A percentile compares a stretch with the other conserved stretches of the same genome.
Conservation (phyloP, 371 early-diverging fungal genomes). For the Lichtheimia corymbifera region DNA sequence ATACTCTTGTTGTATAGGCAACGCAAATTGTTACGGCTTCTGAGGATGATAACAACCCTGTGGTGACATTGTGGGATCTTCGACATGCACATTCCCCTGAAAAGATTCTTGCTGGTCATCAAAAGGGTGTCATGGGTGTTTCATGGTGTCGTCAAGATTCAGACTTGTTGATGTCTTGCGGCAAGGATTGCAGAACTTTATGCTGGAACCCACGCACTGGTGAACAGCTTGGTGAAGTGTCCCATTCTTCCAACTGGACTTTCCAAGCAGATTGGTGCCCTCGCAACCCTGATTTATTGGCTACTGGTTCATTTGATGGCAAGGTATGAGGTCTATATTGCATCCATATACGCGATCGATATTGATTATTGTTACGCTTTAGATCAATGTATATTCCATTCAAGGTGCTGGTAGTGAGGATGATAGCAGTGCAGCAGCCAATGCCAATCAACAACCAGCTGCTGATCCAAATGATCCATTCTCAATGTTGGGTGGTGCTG, state of each 20-base stretch:
- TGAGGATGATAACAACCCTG: constrained; percentile 88
- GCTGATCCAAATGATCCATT: constrained; percentile 73
- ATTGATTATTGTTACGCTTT: neutral
- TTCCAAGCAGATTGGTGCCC: constrained; percentile 95
- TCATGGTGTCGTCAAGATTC: constrained; percentile 94
- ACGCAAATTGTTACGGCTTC: constrained; percentile 93
- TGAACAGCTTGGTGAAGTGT: constrained; percentile 77
- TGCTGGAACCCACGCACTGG: constrained; percentile 85
- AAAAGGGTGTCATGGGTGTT: constrained; percentile 83
- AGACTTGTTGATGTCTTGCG: constrained; percentile 83
- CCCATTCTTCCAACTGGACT: constrained; percentile 81
- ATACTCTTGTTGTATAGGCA: constrained; percentile 48
- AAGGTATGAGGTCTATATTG: constrained; percentile 42
- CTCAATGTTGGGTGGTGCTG: constrained; percentile 37
- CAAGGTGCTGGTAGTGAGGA: constrained; percentile 43
- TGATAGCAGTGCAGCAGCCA: constrained; percentile 14
- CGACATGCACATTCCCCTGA: constrained; percentile 92
- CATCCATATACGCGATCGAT: neutral
- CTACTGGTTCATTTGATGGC: constrained; percentile 88
- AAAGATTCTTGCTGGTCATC: constrained; percentile 75
- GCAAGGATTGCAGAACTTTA: constrained; percentile 92
- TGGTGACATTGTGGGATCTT: constrained; percentile 91
- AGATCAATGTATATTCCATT: constrained; percentile 82
- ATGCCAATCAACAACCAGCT: constrained; percentile 21
- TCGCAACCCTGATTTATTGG: constrained; percentile 86